Conservation (phyloP, 306 rosid species). For the Medicago lupulina region DNA sequence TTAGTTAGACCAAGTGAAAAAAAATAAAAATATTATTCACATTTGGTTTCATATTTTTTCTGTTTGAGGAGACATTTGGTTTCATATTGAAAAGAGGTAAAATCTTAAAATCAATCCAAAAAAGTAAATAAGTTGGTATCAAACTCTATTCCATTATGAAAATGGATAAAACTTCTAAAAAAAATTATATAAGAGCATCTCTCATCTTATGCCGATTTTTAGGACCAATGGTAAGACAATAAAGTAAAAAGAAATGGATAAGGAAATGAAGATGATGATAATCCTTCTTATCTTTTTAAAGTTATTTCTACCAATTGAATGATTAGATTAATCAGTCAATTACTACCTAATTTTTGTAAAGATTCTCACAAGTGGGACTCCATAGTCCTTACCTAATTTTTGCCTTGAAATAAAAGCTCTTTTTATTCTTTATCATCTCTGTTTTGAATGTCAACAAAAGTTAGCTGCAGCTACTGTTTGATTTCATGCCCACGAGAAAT, state of each 20-base stretch:
- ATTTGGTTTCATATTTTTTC: too few relatives aligned
- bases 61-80: too few relatives aligned
- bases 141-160: neutral
- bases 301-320: constrained; percentile 37
- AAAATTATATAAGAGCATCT: neutral
- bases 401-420: constrained; percentile 2
- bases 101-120: too few relatives aligned
- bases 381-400: neutral
- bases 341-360: constrained; percentile 33
- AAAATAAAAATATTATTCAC: too few relatives aligned
- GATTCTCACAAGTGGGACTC: constrained; percentile 39
- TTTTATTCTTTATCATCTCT: constrained; percentile 3
- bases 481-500: constrained; percentile 39
- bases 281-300: constrained; percentile 38
- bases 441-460: constrained; percentile 45
- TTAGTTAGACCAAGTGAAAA: too few relatives aligned
- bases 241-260: neutral
- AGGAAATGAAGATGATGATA: constrained; percentile 33
- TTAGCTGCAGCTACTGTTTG: constrained; percentile 45
- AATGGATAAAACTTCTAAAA: neutral
- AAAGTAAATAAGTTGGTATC: too few relatives aligned
- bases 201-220: neutral
- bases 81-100: too few relatives aligned
- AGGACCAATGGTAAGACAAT: neutral
- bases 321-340: constrained; percentile 44